Evolutionary conservation across 2,329 filamentous ascomycete species (phyloP).

Genomic region (Cladosporium sp.): DNA sequence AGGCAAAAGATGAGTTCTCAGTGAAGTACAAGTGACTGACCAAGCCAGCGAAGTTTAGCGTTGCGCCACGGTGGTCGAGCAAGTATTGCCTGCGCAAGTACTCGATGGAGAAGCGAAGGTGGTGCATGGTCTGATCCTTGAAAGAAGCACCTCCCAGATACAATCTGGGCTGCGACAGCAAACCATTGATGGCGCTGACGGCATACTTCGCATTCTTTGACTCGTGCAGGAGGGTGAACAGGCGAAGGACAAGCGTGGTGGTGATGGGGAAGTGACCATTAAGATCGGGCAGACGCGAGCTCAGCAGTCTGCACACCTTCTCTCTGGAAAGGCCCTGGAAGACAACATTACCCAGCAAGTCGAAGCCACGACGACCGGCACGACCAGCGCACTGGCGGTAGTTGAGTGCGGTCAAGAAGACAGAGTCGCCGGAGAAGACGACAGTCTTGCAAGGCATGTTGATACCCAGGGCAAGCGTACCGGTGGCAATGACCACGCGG

Average conservation of each 20-base stretch:
- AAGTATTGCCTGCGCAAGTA: slow-evolving; percentile 68
- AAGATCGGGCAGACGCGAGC: slow-evolving; percentile 67
- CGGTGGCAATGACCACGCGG: slow-evolving; percentile 68
- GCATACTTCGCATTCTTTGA: slow-evolving; percentile 62
- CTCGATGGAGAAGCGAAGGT: slow-evolving; percentile 76
- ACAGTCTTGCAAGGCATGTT: slow-evolving; percentile 84
- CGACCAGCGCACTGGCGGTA: slow-evolving; percentile 74
- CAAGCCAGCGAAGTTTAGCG: slow-evolving; percentile 68
- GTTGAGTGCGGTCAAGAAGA: slow-evolving; percentile 70
- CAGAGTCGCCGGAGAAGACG: slow-evolving; percentile 69
- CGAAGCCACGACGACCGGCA: slow-evolving; percentile 75
- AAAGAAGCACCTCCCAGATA: slow-evolving; percentile 67
- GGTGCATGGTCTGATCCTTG: slow-evolving; percentile 67
- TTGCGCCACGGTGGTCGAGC: slow-evolving; percentile 56
- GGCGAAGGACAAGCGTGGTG: slow-evolving; percentile 64
- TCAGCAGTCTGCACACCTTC: slow-evolving; percentile 66
- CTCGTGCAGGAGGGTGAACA: slow-evolving; percentile 63
- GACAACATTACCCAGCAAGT: slow-evolving; percentile 75
- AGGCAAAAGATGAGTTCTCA: slow-evolving; percentile 70
- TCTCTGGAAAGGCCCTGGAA: slow-evolving; percentile 62
- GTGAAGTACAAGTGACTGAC: slow-evolving; percentile 73
- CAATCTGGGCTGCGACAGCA: slow-evolving; percentile 66
- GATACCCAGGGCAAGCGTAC: slow-evolving; percentile 71
- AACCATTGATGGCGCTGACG: slow-evolving; percentile 57
- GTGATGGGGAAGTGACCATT: slow-evolving; percentile 76